Evolutionary conservation across 192 early-diverging fungal genomes (phyloP).

Genomic region (Phlyctochytrium arcticum): DNA sequence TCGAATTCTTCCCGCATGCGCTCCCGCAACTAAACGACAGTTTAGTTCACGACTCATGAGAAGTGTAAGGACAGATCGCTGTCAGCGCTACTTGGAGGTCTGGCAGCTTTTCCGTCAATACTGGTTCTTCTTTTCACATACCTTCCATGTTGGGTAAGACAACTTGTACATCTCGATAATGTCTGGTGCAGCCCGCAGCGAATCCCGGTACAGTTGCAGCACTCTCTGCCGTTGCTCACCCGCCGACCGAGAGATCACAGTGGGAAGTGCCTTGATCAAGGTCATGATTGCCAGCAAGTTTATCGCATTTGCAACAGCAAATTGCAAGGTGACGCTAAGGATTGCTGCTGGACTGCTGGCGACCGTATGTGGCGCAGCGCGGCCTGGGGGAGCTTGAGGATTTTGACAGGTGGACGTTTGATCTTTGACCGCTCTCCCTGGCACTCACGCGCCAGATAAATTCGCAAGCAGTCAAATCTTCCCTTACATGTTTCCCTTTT

Average conservation of each 20-base stretch:
- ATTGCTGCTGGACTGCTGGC: too few species aligned
- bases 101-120: neutral
- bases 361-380: too few species aligned
- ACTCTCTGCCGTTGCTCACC: slow-evolving; percentile 22
- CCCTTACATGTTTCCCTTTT: too few species aligned
- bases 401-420: too few species aligned
- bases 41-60: neutral
- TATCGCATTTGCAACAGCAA: too few species aligned
- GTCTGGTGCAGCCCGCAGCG: slow-evolving; percentile 27
- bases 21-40: slow-evolving; percentile 55
- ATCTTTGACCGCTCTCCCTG: too few species aligned
- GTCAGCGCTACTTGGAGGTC: too few species aligned
- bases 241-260: slow-evolving; percentile 15
- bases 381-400: too few species aligned
- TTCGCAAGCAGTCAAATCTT: too few species aligned
- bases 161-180: slow-evolving; percentile 35
- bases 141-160: slow-evolving; percentile 17
- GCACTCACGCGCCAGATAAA: too few species aligned
- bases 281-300: neutral
- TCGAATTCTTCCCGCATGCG: slow-evolving; percentile 90
- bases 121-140: neutral
- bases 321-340: too few species aligned
- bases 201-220: slow-evolving; percentile 18
- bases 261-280: slow-evolving; percentile 2
- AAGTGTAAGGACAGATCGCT: too few species aligned